Evolutionary conservation across 345 rosid species (phyloP).

Genomic region (Salix exigua): DNA sequence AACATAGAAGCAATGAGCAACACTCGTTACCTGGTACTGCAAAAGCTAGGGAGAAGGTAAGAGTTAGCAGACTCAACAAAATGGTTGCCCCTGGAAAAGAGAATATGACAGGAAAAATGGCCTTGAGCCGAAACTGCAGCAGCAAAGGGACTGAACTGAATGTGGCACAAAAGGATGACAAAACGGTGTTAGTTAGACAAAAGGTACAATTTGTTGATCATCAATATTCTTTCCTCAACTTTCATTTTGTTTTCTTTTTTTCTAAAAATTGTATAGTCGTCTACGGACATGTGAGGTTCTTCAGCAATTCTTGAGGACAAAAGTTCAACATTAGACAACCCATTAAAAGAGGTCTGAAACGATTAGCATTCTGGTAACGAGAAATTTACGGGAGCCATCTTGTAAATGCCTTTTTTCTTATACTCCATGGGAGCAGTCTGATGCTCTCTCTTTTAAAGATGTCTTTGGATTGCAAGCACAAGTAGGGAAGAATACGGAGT

Average conservation of each 20-base stretch:
- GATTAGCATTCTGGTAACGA: background rate
- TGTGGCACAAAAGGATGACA: constrained; percentile 18
- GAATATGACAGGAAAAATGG: constrained; percentile 20
- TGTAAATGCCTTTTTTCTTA: background rate
- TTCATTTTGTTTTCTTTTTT: background rate
- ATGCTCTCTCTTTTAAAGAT: background rate
- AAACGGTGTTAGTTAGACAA: constrained; percentile 19
- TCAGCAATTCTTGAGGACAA: background rate
- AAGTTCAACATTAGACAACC: background rate
- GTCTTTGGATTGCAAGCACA: background rate
- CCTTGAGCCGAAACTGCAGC: constrained; percentile 17
- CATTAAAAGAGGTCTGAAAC: background rate
- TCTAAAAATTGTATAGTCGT: background rate
- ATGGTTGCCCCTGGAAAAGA: constrained; percentile 36
- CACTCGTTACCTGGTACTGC: constrained; percentile 7
- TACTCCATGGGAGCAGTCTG: background rate
- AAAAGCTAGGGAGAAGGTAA: constrained; percentile 20
- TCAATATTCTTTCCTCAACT: background rate
- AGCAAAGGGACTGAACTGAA: constrained; percentile 20
- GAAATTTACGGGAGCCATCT: background rate
- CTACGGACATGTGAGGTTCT: background rate
- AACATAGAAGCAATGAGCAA: constrained; percentile 25
- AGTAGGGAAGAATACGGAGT: background rate
- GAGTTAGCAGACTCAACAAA: constrained; percentile 12
- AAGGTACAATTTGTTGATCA: constrained; percentile 36